Evolutionary conservation across 306 rosid species (phyloP).

Genomic region (Malus domestica): ASM211411v1 NC_041801.1:15851001-15851500

Average conservation of each 20-base stretch:
- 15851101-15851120: background rate
- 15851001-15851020: background rate
- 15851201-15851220: background rate
- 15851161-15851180: background rate
- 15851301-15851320: conserved; percentile 86
- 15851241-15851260: background rate
- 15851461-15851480: conserved; percentile 74
- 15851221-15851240: background rate
- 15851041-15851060: background rate
- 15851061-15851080: background rate
- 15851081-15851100: background rate
- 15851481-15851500: conserved; percentile 92
- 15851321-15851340: conserved; percentile 74
- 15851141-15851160: background rate
- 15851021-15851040: background rate
- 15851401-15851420: background rate
- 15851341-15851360: conserved; percentile 86
- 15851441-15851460: conserved; percentile 74
- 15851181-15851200: background rate
- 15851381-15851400: background rate
- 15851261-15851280: conserved; percentile 65
- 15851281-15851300: conserved; percentile 90
- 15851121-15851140: background rate
- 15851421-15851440: conserved; percentile 83
- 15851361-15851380: conserved; percentile 43